These are phyloP conservation scores for Bipolaris oryzae DNA, from an alignment of 2,329 filamentous ascomycete genomes.

Conservation along the genomic window DNA sequence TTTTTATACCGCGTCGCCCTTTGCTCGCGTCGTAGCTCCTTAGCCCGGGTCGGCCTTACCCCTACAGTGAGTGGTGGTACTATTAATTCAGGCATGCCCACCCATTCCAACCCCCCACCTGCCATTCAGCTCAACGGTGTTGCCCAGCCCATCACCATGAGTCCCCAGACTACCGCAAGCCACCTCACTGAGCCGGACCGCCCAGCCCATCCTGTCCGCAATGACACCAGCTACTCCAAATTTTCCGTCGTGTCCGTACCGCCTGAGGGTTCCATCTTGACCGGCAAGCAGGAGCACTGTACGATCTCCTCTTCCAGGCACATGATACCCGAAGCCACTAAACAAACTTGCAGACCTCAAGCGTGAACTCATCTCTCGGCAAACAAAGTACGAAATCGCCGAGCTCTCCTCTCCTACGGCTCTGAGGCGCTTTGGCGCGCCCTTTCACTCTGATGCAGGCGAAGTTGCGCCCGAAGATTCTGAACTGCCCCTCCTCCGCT, in stretches of 20 bases:
- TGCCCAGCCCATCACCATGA: constrained; percentile 40
- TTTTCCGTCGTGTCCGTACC: constrained; percentile 55
- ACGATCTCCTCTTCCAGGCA: constrained; percentile 41
- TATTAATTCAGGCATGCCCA: constrained; percentile 34
- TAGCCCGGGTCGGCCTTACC: constrained; percentile 8
- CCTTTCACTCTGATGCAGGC: constrained; percentile 89
- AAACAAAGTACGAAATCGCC: constrained; percentile 86
- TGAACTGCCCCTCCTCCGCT: constrained; percentile 88
- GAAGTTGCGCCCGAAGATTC: constrained; percentile 94
- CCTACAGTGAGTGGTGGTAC: neutral
- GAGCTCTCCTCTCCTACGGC: constrained; percentile 96
- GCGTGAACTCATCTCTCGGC: constrained; percentile 87
- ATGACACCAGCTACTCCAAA: constrained; percentile 45
- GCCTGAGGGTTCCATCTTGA: constrained; percentile 69
- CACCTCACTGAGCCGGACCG: constrained; percentile 29
- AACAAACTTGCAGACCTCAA: constrained; percentile 74
- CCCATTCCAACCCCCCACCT: constrained; percentile 28
- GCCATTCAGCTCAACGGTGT: constrained; percentile 43
- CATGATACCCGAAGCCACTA: constrained; percentile 5
- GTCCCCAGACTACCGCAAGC: constrained; percentile 26
- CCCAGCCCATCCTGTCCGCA: constrained; percentile 26
- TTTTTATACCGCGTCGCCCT: constrained; percentile 7
- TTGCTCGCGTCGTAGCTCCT: constrained; percentile 9
- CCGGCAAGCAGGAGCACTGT: constrained; percentile 99
- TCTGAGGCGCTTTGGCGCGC: constrained; percentile 91